Conservation (phyloP, 2,329 filamentous ascomycete species). For the Purpureocillium takamizusanense region DNA sequence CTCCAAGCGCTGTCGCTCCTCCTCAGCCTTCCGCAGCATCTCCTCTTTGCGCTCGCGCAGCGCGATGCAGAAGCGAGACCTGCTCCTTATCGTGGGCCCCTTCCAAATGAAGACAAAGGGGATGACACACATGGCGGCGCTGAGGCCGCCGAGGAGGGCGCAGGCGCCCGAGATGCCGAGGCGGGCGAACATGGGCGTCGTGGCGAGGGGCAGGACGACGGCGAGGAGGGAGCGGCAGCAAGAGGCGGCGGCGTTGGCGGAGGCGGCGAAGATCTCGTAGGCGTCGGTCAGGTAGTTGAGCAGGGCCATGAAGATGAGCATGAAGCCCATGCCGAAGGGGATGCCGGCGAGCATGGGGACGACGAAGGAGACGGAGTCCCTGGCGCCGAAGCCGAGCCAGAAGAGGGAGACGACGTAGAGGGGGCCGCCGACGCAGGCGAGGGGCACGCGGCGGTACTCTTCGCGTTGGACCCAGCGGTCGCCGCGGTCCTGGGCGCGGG, state of each 20-base stretch:
- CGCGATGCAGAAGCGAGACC: slow-evolving; percentile 53
- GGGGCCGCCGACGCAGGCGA: slow-evolving; percentile 63
- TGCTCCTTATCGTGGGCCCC: slow-evolving; percentile 43
- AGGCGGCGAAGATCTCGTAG: slow-evolving; percentile 59
- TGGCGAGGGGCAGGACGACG: slow-evolving; percentile 55
- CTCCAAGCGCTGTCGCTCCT: slow-evolving; percentile 20
- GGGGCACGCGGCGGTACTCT: slow-evolving; percentile 60
- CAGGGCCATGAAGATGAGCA: slow-evolving; percentile 54
- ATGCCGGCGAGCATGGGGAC: slow-evolving; percentile 52
- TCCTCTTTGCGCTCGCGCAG: slow-evolving; percentile 42
- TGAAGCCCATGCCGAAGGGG: slow-evolving; percentile 52
- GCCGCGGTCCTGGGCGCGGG: slow-evolving; percentile 36
- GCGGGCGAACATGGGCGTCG: slow-evolving; percentile 36
- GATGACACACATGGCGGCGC: slow-evolving; percentile 38
- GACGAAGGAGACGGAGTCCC: slow-evolving; percentile 36
- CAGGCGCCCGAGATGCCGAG: slow-evolving; percentile 42
- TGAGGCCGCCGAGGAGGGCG: slow-evolving; percentile 41
- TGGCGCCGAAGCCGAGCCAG: slow-evolving; percentile 54
- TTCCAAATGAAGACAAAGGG: slow-evolving; percentile 47
- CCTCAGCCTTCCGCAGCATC: slow-evolving; percentile 29
- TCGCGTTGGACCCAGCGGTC: slow-evolving; percentile 52
- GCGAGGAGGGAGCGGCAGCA: slow-evolving; percentile 91
- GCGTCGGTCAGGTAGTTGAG: slow-evolving; percentile 59
- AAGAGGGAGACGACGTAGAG: slow-evolving; percentile 48
- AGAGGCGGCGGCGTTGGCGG: slow-evolving; percentile 75